phyloP scores from a whole-genome alignment of 768 basidiomycete species.

The Calocybe cyanea region DNA sequence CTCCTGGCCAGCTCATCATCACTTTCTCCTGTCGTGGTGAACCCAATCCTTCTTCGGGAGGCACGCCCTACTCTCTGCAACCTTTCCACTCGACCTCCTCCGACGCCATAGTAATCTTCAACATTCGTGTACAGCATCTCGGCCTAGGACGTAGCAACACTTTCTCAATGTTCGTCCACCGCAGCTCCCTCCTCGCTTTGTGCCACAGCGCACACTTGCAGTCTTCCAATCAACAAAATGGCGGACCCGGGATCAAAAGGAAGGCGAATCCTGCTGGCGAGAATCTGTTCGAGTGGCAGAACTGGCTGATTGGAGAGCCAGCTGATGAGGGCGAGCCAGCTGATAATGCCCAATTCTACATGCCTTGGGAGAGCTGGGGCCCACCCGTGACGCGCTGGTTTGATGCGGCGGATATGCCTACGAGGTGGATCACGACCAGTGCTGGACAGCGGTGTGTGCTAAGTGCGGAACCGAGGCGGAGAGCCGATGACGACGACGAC shows the following conservation, averaged over 20 bases:
- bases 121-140: neutral
- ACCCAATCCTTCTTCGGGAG: conserved; percentile 10
- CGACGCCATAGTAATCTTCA: conserved; percentile 13
- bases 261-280: neutral
- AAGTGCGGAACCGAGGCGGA: neutral
- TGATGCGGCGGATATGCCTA: conserved; percentile 1
- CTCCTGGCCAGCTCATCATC: neutral
- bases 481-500: too few relatives aligned
- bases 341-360: neutral
- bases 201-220: neutral
- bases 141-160: neutral
- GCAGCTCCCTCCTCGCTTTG: conserved; percentile 6
- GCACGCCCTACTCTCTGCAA: neutral
- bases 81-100: conserved; percentile 7
- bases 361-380: conserved; percentile 19
- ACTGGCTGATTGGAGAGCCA: neutral
- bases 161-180: conserved; percentile 10
- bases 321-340: neutral
- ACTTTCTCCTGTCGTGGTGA: conserved; percentile 13
- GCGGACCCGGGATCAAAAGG: too few relatives aligned
- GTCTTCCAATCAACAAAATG: neutral
- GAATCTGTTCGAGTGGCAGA: neutral
- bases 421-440: conserved; percentile 20
- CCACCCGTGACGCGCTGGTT: conserved; percentile 17
- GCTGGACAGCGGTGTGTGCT: conserved; percentile 20